A percentile compares a stretch with the other conserved stretches of the same genome.
Evolutionary conservation across 805 yeast genomes (phyloP).

Genomic region (Spencermartinsiella europaea): DNA sequence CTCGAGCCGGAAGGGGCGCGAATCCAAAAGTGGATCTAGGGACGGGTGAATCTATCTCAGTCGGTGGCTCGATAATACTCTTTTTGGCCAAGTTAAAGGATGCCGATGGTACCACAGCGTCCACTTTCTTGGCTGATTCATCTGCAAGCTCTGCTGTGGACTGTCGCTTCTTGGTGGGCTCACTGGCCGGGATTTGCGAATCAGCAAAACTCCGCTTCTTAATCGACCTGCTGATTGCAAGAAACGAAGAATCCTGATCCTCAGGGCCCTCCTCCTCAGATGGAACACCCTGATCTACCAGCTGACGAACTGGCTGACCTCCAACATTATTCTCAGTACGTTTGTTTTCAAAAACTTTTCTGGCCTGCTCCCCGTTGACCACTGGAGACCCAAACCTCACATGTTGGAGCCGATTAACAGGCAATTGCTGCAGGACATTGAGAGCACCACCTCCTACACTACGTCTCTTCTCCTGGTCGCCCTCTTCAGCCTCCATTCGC

Average conservation of each 20-base stretch:
- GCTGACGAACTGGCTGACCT: neutral
- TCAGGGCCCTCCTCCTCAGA: neutral
- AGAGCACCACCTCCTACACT: too few relatives aligned
- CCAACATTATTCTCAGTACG: too few relatives aligned
- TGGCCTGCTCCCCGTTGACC: too few relatives aligned
- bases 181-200: neutral
- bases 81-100: neutral
- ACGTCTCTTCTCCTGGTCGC: neutral
- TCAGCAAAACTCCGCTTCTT: slow-evolving; percentile 3
- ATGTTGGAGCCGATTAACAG: too few relatives aligned
- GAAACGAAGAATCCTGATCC: slow-evolving; percentile 15
- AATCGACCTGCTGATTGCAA: slow-evolving; percentile 18
- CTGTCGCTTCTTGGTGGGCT: neutral
- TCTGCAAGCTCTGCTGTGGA: neutral
- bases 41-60: slow-evolving; percentile 8
- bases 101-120: neutral
- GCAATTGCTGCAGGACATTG: too few relatives aligned
- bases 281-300: slow-evolving; percentile 1
- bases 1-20: slow-evolving; percentile 17
- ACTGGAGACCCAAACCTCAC: neutral
- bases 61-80: neutral
- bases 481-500: neutral
- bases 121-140: neutral
- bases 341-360: too few relatives aligned
- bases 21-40: slow-evolving; percentile 16